A percentile compares a stretch with the other conserved stretches of the same genome.
These are phyloP conservation scores for Theileria annulata DNA, from an alignment of 169 alveolate species.

Conservation along the genomic window DNA sequence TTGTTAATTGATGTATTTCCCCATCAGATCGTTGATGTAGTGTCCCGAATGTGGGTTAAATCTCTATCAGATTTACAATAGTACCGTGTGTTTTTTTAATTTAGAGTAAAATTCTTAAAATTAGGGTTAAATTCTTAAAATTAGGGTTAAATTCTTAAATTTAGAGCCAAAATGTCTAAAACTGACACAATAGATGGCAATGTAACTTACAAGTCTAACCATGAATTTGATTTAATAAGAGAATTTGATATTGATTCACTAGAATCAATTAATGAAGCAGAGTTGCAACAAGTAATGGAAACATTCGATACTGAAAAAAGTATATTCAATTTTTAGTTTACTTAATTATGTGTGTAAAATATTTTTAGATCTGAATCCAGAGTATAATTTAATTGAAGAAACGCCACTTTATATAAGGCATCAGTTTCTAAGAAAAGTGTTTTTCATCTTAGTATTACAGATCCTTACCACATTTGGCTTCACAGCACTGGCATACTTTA, in stretches of 20 bases:
- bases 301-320: background rate
- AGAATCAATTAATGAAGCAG: background rate
- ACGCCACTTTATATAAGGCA: slow-evolving; percentile 77
- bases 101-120: background rate
- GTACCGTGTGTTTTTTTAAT: too few relatives aligned
- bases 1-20: background rate
- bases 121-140: background rate
- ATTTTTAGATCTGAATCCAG: slow-evolving; percentile 34
- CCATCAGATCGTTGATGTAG: background rate
- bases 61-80: background rate
- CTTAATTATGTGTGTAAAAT: too few relatives aligned
- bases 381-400: slow-evolving; percentile 30
- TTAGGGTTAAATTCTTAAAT: background rate
- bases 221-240: background rate
- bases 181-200: background rate
- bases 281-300: background rate
- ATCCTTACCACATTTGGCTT: slow-evolving; percentile 46
- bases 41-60: background rate
- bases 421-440: slow-evolving; percentile 81
- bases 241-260: background rate
- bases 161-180: background rate
- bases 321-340: background rate
- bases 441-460: slow-evolving; percentile 72
- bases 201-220: background rate
- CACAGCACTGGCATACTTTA: background rate